Base-by-base conservation (phyloP, 352 stramenopile species). In the Phytophthora ohioensis region DNA sequence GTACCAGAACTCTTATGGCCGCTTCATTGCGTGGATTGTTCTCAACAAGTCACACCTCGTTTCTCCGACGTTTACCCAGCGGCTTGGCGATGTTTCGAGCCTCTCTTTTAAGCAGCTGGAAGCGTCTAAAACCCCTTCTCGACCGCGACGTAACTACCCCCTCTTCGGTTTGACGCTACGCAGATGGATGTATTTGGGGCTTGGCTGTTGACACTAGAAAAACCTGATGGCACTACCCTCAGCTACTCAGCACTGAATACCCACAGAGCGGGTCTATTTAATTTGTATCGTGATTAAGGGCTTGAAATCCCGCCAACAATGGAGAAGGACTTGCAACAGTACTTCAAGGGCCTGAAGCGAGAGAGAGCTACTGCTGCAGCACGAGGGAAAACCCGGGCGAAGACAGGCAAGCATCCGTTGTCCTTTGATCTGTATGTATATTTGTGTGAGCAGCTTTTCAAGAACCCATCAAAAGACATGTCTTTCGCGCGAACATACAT, bases 201-300 rank as follows among this genome's bases (percentile, higher is more conserved):
- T 3, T 78, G 66, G 60, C 27, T 78, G 21, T 13, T 75, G 4
- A 71, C 57, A 12, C 61, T 78, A 17, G 52, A 69, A 17, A 67
- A 55, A 15, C 5, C 42, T 4, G 56, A 78, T 21, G 65, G 56
- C 0, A 46, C 3, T 11, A 35, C 11, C 1, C 59, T 71, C 12
- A 67, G 35, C 32, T 71, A 64, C 39, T 65, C 65, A 15, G 64
- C 71, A 3, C 34, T 67, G 1, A 73, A 68, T 31, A 64, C 57
- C 3, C 62, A 72, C 32, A 56, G 63, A 2, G 57, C 64, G 1
- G 69, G 43, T n/a, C 59, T 55, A 10, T 64, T 56, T 32, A 57
- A 72, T 32, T 32, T 72, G 2, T 63, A 59, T 41, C 38, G 57
- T 31, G 58, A 69, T 17, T 71, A 68, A n/a, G 38, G 41, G 1